Evolutionary conservation across 805 yeast species (phyloP), one percentile per base, ranked within the genome.

Genomic region (Torulaspora maleeae): DNA sequence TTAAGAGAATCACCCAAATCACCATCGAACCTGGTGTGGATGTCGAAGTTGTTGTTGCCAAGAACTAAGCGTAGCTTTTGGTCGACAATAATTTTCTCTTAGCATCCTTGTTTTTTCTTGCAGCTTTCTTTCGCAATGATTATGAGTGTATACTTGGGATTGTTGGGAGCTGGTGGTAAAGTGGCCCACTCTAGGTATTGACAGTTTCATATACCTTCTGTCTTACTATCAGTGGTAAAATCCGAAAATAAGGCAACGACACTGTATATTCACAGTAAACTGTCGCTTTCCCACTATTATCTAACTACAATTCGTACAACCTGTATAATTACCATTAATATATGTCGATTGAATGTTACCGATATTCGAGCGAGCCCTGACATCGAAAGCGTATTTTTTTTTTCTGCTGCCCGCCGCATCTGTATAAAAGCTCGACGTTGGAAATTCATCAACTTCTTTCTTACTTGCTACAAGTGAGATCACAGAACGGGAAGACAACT

Each of bases 1-100:
- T 91, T 75, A 89, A 86, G 86, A 86, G 83, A 77, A 88, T 91
- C 78, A 90, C 98, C 67, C 90, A 90, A 73, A 85, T 89, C 84
- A 87, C 95, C 78, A 84, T 91, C 73, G 96, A 89, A 80, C 96
- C 98, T 68, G 98, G 97, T 86, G 97, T 91, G 70, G 95, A 90
- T 81, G 93, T 91, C 64, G 93, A 85, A 77, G 93, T 85, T 68
- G 83, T 91, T 73, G 82, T 85, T 70, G 90, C 93, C 50, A 58
- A 59, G 49, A 49, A 44, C 49, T 45, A 49, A 45, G 38, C 8
- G 15, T 32, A 40, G 48, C 29, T 13, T 13, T n/a, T 9, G 34
- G 13, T n/a, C 13, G 16, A 20, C 24, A 20, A 10, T 36, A 22
- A 16, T 28, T 36, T 29, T 28, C 35, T 13, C 15, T 29, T 12